These are phyloP conservation scores for Cyberlindnera xishuangbannaensis DNA, from an alignment of 805 yeast species.

Conservation along the genomic window DNA sequence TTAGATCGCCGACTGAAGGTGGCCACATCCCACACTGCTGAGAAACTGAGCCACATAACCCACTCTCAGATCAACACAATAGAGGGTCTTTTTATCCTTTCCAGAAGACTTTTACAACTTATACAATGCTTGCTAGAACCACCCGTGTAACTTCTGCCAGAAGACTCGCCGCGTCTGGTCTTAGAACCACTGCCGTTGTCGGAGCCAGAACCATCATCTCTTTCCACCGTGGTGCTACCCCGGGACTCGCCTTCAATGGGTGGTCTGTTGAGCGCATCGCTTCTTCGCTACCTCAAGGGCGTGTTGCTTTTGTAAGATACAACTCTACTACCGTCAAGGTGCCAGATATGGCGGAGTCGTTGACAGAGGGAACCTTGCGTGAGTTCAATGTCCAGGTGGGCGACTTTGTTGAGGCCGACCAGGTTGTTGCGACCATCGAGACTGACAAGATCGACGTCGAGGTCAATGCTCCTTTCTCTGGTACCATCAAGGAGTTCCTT, in stretches of 20 bases:
- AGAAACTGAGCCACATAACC: no score
- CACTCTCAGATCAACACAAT: no score
- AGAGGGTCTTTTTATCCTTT: no score
- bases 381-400: slow-evolving; percentile 71
- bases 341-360: slow-evolving; percentile 98
- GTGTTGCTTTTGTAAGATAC: slow-evolving; percentile 22
- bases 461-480: slow-evolving; percentile 90
- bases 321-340: slow-evolving; percentile 65
- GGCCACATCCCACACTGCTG: no score
- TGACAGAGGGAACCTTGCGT: slow-evolving; percentile 91
- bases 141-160: slow-evolving; percentile 9
- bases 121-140: slow-evolving; percentile 13
- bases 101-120: no score
- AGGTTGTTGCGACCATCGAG: slow-evolving; percentile 92
- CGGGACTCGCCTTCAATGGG: no score
- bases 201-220: slow-evolving; percentile 12
- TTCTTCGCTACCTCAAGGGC: slow-evolving; percentile 1
- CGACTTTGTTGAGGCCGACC: slow-evolving; percentile 81
- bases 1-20: no score
- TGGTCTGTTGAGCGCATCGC: slow-evolving; percentile 1
- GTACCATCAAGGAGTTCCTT: slow-evolving; percentile 79
- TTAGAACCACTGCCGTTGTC: slow-evolving; percentile 5
- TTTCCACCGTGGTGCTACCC: no score
- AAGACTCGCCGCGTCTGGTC: slow-evolving; percentile 5
- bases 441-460: slow-evolving; percentile 98